These are phyloP conservation scores for Ottelia alismoides DNA, from an alignment of 106 monocot species.

Conservation along the genomic window DNA sequence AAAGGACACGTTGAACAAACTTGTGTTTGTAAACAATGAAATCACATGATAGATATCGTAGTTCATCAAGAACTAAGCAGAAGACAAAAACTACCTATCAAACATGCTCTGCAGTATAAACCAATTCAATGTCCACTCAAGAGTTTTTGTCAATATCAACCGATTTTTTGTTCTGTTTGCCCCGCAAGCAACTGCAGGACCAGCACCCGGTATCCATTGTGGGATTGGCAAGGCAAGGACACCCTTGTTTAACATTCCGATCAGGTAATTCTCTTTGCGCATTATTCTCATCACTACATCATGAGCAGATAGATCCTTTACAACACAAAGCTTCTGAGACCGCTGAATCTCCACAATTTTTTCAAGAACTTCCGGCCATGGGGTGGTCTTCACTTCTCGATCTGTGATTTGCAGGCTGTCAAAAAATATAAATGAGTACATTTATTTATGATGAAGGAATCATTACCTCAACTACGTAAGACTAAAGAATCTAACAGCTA, in stretches of 20 bases:
- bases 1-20: no score
- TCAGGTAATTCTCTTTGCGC: conserved; percentile 98
- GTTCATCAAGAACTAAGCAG: no score
- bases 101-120: conserved; percentile 99
- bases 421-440: conserved; percentile 6
- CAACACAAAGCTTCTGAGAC: conserved; percentile 75
- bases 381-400: conserved; percentile 73
- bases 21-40: no score
- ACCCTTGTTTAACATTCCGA: conserved; percentile 97
- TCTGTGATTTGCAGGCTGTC: conserved; percentile 79
- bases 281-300: conserved; percentile 93
- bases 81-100: conserved; percentile 51
- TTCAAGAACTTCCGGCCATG: conserved; percentile 81
- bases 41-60: no score
- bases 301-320: conserved; percentile 88
- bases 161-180: conserved; percentile 45
- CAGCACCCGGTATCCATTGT: conserved; percentile 83
- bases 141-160: conserved; percentile 83
- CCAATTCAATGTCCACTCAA: conserved; percentile 97
- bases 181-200: conserved; percentile 40
- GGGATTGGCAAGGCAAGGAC: conserved; percentile 73
- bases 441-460: no score
- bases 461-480: background rate
- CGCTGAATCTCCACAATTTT: conserved; percentile 76
- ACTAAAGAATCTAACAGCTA: conserved; percentile 10